phyloP scores from a whole-genome alignment of 257 asterid species.

The Catharanthus roseus region DNA sequence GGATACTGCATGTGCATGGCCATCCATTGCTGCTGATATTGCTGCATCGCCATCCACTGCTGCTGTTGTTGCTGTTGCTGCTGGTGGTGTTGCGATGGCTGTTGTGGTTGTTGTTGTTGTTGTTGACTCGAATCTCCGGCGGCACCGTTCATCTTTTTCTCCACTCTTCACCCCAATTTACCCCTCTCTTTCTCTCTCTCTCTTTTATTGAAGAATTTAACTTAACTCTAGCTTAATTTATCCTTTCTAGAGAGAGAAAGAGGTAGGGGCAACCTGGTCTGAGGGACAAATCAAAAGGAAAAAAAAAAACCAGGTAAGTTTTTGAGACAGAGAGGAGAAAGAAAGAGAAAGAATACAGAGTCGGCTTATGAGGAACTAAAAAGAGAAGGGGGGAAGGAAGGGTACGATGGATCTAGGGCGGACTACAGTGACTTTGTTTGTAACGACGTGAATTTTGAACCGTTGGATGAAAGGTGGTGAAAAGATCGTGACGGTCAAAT shows the following conservation, averaged over 20 bases:
- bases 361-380: slow-evolving; percentile 18
- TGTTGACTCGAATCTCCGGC: slow-evolving; percentile 64
- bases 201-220: neutral
- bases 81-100: slow-evolving; percentile 31
- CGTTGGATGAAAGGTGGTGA: slow-evolving; percentile 33
- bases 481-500: slow-evolving; percentile 11
- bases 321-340: neutral
- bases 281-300: no score
- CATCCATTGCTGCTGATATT: slow-evolving; percentile 95
- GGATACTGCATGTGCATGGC: slow-evolving; percentile 97
- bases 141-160: slow-evolving; percentile 46
- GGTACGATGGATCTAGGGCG: slow-evolving; percentile 64
- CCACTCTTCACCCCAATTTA: slow-evolving; percentile 1
- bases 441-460: slow-evolving; percentile 25
- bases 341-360: slow-evolving; percentile 5
- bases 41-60: slow-evolving; percentile 95
- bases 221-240: neutral
- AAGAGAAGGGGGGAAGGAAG: no score
- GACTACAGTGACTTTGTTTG: slow-evolving; percentile 37
- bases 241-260: slow-evolving; percentile 20
- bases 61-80: slow-evolving; percentile 71
- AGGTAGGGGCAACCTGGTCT: slow-evolving; percentile 32
- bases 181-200: slow-evolving; percentile 19
- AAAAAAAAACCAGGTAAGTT: slow-evolving; percentile 24
- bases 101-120: slow-evolving; percentile 35